These are phyloP conservation scores for Aegilops umbellulata DNA, from an alignment of 176 grass and related monocot genomes.

Conservation along the genomic window DNA sequence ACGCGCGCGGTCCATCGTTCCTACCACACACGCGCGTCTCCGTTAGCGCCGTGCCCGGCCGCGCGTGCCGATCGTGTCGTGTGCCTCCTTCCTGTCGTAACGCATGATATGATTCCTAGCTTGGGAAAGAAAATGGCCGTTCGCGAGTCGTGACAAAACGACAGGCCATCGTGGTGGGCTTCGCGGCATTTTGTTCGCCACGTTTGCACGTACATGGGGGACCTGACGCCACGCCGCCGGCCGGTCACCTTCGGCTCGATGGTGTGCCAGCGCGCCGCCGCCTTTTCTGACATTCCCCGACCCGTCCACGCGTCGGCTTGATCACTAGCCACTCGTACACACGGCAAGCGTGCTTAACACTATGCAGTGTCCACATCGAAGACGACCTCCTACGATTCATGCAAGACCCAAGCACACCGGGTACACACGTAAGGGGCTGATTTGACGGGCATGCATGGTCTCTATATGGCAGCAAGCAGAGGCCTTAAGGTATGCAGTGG, in stretches of 20 bases:
- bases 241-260: not conserved
- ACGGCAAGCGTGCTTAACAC: not conserved
- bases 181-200: not conserved
- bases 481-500: too few species aligned
- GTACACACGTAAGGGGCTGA: not conserved
- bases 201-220: not conserved
- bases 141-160: not conserved
- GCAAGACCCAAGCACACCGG: not conserved
- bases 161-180: constrained; percentile 28
- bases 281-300: not conserved
- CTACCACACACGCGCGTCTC: not conserved
- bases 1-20: not conserved
- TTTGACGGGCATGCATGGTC: too few species aligned
- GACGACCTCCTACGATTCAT: not conserved
- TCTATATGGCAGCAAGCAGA: too few species aligned
- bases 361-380: not conserved
- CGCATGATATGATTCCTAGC: not conserved
- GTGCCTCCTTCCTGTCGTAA: not conserved
- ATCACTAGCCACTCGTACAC: not conserved
- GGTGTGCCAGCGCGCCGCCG: not conserved
- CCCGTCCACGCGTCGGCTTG: not conserved
- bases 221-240: not conserved
- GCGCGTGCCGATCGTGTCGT: not conserved
- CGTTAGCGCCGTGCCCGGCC: too few species aligned
- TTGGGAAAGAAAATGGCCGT: not conserved